Percentiles rank a stretch among this genome's conserved stretches.
phyloP scores from a whole-genome alignment of 2,329 filamentous ascomycete species.

The Aspergillus awamori region DNA sequence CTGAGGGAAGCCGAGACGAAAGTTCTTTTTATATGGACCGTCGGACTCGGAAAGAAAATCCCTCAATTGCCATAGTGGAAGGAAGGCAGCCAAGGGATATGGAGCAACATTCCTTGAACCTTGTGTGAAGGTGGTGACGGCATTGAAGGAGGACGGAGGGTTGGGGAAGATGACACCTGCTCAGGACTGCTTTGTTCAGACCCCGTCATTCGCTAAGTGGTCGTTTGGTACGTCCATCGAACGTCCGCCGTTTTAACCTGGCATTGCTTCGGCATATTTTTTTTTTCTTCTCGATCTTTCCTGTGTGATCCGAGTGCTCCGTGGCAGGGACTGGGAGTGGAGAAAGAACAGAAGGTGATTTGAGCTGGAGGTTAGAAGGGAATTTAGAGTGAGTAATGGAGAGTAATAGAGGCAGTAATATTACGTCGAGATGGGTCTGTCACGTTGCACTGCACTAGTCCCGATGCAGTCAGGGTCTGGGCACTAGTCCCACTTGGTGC shows the following conservation, averaged over 20 bases:
- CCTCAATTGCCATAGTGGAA: neutral
- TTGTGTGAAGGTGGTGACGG: slow-evolving; percentile 3
- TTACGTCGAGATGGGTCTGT: too few species aligned
- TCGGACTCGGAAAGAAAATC: neutral
- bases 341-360: too few species aligned
- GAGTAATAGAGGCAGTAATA: too few species aligned
- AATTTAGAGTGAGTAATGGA: neutral
- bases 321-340: too few species aligned
- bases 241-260: too few species aligned
- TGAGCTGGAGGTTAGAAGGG: too few species aligned
- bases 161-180: neutral
- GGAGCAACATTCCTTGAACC: slow-evolving; percentile 1
- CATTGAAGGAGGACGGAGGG: neutral
- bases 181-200: neutral
- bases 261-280: too few species aligned
- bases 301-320: too few species aligned
- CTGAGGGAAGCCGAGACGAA: neutral
- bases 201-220: neutral
- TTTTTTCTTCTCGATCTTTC: too few species aligned
- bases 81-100: neutral
- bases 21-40: neutral
- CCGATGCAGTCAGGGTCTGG: too few species aligned
- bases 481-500: neutral
- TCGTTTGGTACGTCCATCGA: too few species aligned
- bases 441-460: too few species aligned